Conservation (phyloP, 2,329 filamentous ascomycete genomes). For the Fusarium vanettenii region DNA sequence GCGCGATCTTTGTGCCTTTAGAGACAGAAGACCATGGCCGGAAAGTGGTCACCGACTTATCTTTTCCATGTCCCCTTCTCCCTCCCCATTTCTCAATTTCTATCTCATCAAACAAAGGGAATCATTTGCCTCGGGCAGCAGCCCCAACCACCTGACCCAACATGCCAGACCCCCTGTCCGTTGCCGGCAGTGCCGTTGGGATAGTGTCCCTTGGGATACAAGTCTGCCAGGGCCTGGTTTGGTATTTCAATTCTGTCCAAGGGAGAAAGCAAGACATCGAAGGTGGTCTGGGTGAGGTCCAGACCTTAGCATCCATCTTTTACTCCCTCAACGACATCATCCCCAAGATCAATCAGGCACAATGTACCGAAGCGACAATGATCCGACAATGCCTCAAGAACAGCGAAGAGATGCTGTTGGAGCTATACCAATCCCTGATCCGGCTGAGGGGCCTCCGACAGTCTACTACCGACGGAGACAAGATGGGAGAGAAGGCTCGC, state of each 20-base stretch:
- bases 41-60: too few species aligned
- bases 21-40: too few species aligned
- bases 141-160: too few species aligned
- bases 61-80: too few species aligned
- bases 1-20: too few species aligned
- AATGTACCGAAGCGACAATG: neutral
- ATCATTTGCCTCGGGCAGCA: neutral
- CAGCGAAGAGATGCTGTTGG: neutral
- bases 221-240: neutral
- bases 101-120: accelerated
- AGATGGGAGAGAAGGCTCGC: neutral
- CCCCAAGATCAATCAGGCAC: neutral
- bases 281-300: neutral
- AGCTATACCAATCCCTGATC: neutral
- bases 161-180: neutral
- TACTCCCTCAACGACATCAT: neutral
- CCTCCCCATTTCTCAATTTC: too few species aligned
- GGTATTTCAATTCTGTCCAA: neutral
- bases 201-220: slow-evolving; percentile 2
- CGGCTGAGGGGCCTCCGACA: neutral
- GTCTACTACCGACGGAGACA: accelerated
- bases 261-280: neutral
- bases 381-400: neutral
- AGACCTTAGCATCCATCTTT: neutral
- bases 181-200: neutral